Conservation (phyloP, 1,284 basidiomycete genomes). For the Fomitopsis palustris region DNA sequence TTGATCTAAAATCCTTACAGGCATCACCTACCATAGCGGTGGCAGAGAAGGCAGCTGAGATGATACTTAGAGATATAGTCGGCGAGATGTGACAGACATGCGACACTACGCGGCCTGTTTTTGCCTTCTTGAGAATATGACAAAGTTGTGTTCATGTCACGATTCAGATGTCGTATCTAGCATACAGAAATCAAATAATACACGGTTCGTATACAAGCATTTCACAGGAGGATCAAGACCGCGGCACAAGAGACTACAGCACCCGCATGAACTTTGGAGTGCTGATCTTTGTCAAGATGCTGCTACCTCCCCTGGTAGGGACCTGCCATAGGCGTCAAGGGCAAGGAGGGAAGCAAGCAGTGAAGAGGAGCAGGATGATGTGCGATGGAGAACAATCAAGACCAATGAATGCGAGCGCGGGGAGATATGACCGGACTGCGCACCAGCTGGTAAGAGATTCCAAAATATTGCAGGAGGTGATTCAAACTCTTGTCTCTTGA, state of each 20-base stretch:
- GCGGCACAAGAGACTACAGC: too few relatives aligned
- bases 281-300: neutral
- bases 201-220: too few relatives aligned
- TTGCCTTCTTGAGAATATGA: too few relatives aligned
- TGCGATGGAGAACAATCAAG: neutral
- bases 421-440: constrained; percentile 6
- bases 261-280: neutral
- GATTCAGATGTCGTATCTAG: too few relatives aligned
- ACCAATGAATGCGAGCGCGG: neutral
- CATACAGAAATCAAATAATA: too few relatives aligned
- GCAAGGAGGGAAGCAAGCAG: neutral
- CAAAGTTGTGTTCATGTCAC: too few relatives aligned
- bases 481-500: constrained; percentile 45
- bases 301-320: neutral
- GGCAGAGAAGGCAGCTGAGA: constrained; percentile 64
- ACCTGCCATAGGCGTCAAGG: neutral
- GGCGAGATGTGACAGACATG: too few relatives aligned
- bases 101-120: too few relatives aligned
- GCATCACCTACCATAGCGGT: constrained; percentile 54
- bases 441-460: constrained; percentile 44
- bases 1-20: constrained; percentile 30
- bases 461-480: constrained; percentile 47
- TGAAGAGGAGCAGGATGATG: neutral
- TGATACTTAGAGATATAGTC: constrained; percentile 38
- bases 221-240: neutral